These are phyloP conservation scores for Clavulina sp. DNA, from an alignment of 768 basidiomycete genomes.

Conservation along the genomic window DNA sequence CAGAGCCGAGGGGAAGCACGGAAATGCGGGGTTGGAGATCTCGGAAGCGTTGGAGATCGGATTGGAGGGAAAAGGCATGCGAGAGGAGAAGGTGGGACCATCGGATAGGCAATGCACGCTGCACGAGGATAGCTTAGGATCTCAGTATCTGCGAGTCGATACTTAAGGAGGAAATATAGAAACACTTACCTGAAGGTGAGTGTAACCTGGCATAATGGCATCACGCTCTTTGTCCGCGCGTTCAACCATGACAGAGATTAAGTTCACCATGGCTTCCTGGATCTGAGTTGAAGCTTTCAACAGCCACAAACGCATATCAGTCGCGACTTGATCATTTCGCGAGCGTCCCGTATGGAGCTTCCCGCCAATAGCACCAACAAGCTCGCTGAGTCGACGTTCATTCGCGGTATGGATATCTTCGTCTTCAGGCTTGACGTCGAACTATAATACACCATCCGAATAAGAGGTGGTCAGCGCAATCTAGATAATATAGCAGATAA, in stretches of 20 bases:
- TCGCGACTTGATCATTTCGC: conserved; percentile 96
- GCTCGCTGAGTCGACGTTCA: conserved; percentile 80
- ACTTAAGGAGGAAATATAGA: background rate
- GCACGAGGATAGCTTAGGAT: background rate
- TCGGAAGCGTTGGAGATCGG: conserved; percentile 69
- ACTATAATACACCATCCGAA: too few species aligned
- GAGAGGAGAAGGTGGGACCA: conserved; percentile 97
- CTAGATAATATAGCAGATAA: background rate
- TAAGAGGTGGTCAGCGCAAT: background rate
- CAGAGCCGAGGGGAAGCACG: conserved; percentile 82
- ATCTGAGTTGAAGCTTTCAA: conserved; percentile 56
- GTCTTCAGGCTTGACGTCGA: conserved; percentile 64
- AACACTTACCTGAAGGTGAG: conserved; percentile 66
- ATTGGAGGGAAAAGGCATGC: conserved; percentile 84
- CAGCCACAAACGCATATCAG: conserved; percentile 95
- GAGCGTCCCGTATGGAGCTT: conserved; percentile 96
- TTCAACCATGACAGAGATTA: conserved; percentile 78
- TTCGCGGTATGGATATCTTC: conserved; percentile 99
- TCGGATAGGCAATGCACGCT: conserved; percentile 96
- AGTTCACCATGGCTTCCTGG: conserved; percentile 47
- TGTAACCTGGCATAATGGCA: conserved; percentile 85
- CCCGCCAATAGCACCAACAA: conserved; percentile 83
- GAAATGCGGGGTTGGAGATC: conserved; percentile 82
- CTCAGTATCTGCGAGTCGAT: background rate
- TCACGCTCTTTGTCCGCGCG: conserved; percentile 89